Percentiles rank a stretch among this genome's conserved stretches.
Evolutionary conservation across 2,329 filamentous ascomycete genomes (phyloP).

Genomic region (Gaeumannomyces tritici): DNA sequence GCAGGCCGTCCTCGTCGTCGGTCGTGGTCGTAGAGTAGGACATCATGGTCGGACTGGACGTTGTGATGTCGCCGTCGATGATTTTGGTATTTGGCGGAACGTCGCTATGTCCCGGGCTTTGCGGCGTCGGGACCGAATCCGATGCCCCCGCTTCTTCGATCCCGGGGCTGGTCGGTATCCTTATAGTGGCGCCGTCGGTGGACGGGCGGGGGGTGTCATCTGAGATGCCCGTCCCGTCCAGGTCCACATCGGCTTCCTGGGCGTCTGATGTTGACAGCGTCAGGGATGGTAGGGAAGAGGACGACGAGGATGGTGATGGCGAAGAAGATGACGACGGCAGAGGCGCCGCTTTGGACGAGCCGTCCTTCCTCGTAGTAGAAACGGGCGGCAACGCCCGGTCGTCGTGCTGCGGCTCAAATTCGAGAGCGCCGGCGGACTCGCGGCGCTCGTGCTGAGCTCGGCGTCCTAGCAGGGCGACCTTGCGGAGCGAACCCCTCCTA

Average conservation of each 20-base stretch:
- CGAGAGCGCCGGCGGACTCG: constrained; percentile 21
- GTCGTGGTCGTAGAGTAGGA: constrained; percentile 71
- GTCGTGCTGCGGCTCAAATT: constrained; percentile 8
- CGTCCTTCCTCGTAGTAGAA: neutral
- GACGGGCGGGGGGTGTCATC: constrained; percentile 35
- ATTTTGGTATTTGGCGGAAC: constrained; percentile 1
- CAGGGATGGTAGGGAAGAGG: neutral
- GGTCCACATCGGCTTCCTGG: constrained; percentile 2
- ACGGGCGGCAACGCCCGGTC: neutral
- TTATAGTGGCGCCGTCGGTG: constrained; percentile 32
- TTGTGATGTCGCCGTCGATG: constrained; percentile 6
- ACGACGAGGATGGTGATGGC: neutral
- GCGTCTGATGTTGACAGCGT: neutral
- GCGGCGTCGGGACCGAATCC: too few species aligned
- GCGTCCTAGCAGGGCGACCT: constrained; percentile 74
- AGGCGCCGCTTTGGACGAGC: neutral
- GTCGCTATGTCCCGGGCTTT: constrained; percentile 6
- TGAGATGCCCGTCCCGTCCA: constrained; percentile 36
- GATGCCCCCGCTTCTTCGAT: neutral
- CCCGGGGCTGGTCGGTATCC: neutral
- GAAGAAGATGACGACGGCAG: neutral
- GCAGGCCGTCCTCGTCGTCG: constrained; percentile 71
- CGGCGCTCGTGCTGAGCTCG: constrained; percentile 53
- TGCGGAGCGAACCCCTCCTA: constrained; percentile 76
- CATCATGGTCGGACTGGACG: constrained; percentile 40